A percentile compares a stretch with the other conserved stretches of the same genome.
phyloP scores from a whole-genome alignment of 768 basidiomycete species.

The Lactarius evosmus region DNA sequence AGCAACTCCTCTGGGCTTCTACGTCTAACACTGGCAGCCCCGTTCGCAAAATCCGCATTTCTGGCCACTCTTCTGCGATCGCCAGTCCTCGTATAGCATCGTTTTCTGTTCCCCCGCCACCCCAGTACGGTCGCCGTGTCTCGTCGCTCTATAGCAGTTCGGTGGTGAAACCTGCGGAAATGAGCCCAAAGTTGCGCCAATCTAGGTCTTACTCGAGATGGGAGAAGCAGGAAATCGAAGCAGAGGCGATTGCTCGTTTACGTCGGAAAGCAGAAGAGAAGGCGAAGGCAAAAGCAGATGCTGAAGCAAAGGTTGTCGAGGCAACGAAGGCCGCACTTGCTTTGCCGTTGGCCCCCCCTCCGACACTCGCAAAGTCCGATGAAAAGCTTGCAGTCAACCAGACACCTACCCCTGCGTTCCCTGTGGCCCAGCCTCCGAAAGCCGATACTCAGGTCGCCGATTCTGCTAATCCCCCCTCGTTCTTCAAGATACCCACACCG shows the following conservation, averaged over 20 bases:
- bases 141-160: conserved; percentile 31
- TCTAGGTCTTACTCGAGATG: conserved; percentile 65
- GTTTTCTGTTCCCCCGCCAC: conserved; percentile 37
- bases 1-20: conserved; percentile 68
- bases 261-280: conserved; percentile 48
- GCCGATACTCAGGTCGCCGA: neutral
- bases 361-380: conserved; percentile 13
- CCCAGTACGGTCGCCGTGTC: conserved; percentile 24
- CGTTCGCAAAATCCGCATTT: conserved; percentile 35
- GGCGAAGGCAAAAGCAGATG: conserved; percentile 24
- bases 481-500: conserved; percentile 15
- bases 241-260: conserved; percentile 71
- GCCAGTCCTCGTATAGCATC: conserved; percentile 39
- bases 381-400: conserved; percentile 9
- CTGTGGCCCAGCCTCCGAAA: conserved; percentile 5
- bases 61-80: conserved; percentile 48
- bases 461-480: conserved; percentile 1
- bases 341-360: neutral
- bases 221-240: conserved; percentile 85
- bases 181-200: conserved; percentile 49
- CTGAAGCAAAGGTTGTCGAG: conserved; percentile 30
- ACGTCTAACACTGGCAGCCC: conserved; percentile 39
- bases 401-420: conserved; percentile 1
- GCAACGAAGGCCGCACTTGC: conserved; percentile 32
- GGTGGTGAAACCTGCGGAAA: conserved; percentile 41